Conservation (phyloP, 2,329 filamentous ascomycete species). For the Apiospora koreana region DNA sequence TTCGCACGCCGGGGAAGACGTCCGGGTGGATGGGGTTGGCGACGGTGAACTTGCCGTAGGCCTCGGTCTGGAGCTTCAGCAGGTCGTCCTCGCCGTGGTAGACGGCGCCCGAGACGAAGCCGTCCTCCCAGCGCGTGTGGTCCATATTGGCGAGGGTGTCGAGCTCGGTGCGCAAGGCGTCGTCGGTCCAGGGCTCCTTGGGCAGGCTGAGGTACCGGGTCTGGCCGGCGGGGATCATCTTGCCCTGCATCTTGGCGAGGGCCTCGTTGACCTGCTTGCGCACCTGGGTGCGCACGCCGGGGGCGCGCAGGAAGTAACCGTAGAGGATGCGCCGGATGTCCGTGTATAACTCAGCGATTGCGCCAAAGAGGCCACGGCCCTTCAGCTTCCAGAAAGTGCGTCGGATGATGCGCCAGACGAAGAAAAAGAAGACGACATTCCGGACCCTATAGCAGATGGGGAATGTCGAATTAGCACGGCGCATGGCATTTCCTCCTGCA, state of each 20-base stretch:
- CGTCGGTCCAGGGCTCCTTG: conserved; percentile 78
- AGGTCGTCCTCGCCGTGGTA: conserved; percentile 90
- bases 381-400: conserved; percentile 81
- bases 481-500: neutral
- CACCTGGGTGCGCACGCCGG: conserved; percentile 84
- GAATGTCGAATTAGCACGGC: neutral
- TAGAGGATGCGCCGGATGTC: conserved; percentile 74
- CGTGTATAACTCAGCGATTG: conserved; percentile 72
- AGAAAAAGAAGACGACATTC: conserved; percentile 87
- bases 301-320: conserved; percentile 80
- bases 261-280: conserved; percentile 81
- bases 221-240: conserved; percentile 75
- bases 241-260: conserved; percentile 77
- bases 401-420: conserved; percentile 80
- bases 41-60: conserved; percentile 92
- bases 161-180: conserved; percentile 79
- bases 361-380: conserved; percentile 84
- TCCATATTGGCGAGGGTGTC: conserved; percentile 80
- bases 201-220: conserved; percentile 77
- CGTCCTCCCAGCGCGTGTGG: conserved; percentile 96
- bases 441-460: conserved; percentile 58
- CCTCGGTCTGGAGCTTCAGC: conserved; percentile 83
- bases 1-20: conserved; percentile 94
- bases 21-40: conserved; percentile 97
- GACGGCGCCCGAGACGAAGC: conserved; percentile 89